Base-by-base conservation (phyloP, 805 yeast genomes). In the Yarrowia yakushimensis region DNA sequence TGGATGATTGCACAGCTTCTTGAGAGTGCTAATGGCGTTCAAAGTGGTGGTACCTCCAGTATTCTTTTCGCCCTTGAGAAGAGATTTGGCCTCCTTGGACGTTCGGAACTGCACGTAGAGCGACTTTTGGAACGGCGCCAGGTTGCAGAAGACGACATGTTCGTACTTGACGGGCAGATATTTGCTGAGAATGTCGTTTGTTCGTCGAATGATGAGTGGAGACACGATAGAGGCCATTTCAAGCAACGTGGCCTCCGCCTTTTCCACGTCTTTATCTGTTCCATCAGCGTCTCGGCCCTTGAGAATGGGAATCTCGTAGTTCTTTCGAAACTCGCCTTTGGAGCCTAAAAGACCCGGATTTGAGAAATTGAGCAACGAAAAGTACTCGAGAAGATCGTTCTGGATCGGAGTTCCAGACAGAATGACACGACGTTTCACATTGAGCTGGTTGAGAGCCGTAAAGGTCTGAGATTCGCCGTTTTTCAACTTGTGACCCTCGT, bases 381-480 rank as follows among this genome's bases (percentile, higher is more conserved):
- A 94, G 75, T 93, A 93, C 74, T 93, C 99, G 0, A 96, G 86
- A 34, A 93, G 78, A 76, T 93, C 98, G 69, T 93, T 93, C 73
- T 93, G 99, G 66, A 93, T 92, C 0, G 99, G 99, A 0, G 99
- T 93, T 37, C 99, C 99, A 1, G 97, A 90, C 22, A 93, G 76
- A 66, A 93, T 93, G 8, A 93, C 97, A 63, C 99, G 80, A 69
- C 99, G 79, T 55, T 86, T 85, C 71, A 96, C 93, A 59, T 87
- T 84, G 62, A 94, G 79, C n/a, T 90, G 82, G 69, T 90, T 85
- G 41, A 93, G 79, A 0, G 97, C 90, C 0, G 90, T 89, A 68
- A 91, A 93, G 0, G 99, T 94, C 61, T 87, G 81, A 0, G 97
- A 90, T 36, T 93, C 98, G 17, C 96, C 96, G 72, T 93, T 88